phyloP scores from a whole-genome alignment of 192 early-diverging fungal species.

The Backusella circina region DNA sequence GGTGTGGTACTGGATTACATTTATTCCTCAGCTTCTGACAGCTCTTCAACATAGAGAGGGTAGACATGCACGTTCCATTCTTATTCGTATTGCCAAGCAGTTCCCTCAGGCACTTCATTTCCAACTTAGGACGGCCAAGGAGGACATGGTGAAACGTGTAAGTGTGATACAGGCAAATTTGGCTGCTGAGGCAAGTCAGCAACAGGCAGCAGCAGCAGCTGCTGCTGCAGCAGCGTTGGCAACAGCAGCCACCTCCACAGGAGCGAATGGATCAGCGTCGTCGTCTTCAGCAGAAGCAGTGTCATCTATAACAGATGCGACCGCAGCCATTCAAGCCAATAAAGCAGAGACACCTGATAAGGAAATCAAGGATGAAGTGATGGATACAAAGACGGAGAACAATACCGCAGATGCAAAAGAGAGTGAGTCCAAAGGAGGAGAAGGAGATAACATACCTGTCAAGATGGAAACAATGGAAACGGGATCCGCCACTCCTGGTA shows the following conservation, averaged over 20 bases:
- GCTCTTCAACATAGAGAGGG: conserved; percentile 81
- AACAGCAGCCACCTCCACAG: neutral
- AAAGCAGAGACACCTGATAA: neutral
- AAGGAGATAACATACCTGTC: no score
- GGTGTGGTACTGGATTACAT: conserved; percentile 98
- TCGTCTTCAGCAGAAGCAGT: no score
- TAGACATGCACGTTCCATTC: conserved; percentile 72
- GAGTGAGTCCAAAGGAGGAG: neutral
- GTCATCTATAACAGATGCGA: neutral
- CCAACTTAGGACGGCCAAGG: conserved; percentile 87
- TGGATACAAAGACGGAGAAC: neutral
- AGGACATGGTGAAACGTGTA: conserved; percentile 72
- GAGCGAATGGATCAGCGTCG: neutral
- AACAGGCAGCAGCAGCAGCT: neutral
- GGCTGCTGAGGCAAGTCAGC: conserved; percentile 21
- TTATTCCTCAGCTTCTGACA: conserved; percentile 91
- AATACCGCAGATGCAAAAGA: no score
- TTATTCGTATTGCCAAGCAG: conserved; percentile 92
- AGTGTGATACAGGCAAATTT: conserved; percentile 6
- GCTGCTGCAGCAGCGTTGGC: neutral
- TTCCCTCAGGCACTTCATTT: conserved; percentile 96
- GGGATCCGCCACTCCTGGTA: neutral
- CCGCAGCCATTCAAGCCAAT: neutral
- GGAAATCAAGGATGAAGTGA: neutral
- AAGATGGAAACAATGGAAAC: neutral